A percentile compares a stretch with the other conserved stretches of the same genome.
These are phyloP conservation scores for Lojkania enalia DNA, from an alignment of 2,329 filamentous ascomycete species.

Conservation along the genomic window DNA sequence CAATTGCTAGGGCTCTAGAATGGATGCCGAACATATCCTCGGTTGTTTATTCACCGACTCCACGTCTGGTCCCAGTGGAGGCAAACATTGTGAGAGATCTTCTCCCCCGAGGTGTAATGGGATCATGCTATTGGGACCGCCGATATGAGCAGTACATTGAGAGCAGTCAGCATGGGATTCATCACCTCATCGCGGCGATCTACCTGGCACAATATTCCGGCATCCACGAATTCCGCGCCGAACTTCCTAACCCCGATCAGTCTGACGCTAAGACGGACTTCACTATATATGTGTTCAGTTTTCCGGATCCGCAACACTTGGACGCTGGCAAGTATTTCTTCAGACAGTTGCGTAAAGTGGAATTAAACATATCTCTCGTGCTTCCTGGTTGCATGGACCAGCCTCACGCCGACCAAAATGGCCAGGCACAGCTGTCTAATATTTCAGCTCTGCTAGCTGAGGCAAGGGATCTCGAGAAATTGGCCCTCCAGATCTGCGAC, in stretches of 20 bases:
- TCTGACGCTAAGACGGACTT: constrained; percentile 16
- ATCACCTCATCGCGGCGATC: constrained; percentile 32
- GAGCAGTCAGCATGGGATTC: constrained; percentile 25
- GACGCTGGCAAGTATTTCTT: constrained; percentile 28
- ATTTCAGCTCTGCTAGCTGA: constrained; percentile 19
- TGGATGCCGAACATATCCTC: constrained; percentile 29
- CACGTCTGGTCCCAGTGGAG: constrained; percentile 26
- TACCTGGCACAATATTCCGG: constrained; percentile 23
- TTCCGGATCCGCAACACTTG: constrained; percentile 18
- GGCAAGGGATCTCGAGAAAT: constrained; percentile 22
- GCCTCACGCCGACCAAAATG: too few relatives aligned
- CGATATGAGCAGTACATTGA: neutral
- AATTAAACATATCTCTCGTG: constrained; percentile 17
- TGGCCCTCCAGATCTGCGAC: constrained; percentile 20
- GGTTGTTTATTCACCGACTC: constrained; percentile 31
- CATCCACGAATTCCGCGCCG: constrained; percentile 25
- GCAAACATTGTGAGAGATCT: constrained; percentile 22
- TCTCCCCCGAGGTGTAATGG: constrained; percentile 16
- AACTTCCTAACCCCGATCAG: neutral
- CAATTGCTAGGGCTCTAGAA: constrained; percentile 25
- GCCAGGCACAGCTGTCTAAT: constrained; percentile 14
- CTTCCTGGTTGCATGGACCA: neutral
- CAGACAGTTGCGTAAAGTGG: constrained; percentile 21
- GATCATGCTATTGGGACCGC: neutral
- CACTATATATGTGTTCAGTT: constrained; percentile 23